These are phyloP conservation scores for Keithomyces neogunnii DNA, from an alignment of 2,329 filamentous ascomycete genomes.

Conservation along the genomic window DNA sequence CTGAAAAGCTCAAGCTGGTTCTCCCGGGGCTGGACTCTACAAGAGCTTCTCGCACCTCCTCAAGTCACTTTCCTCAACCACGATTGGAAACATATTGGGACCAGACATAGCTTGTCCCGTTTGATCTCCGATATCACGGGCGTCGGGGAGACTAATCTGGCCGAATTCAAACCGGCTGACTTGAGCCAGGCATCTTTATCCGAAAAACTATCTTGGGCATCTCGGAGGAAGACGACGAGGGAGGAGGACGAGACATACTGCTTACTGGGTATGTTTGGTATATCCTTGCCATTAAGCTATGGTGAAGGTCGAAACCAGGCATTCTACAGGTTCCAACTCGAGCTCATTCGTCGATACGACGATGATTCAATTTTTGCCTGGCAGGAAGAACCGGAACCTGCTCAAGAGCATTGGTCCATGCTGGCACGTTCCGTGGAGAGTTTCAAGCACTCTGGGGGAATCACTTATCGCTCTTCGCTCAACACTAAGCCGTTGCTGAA, in stretches of 20 bases:
- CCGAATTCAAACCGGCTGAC: too few relatives aligned
- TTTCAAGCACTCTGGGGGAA: too few relatives aligned
- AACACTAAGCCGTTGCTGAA: too few relatives aligned
- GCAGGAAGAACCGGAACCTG: neutral
- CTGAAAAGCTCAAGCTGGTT: constrained; percentile 11
- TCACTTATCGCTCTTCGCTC: too few relatives aligned
- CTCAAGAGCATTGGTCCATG: too few relatives aligned
- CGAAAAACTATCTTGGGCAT: neutral
- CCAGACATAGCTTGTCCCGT: too few relatives aligned
- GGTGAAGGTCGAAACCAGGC: neutral
- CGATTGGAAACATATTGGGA: too few relatives aligned
- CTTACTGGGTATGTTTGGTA: neutral
- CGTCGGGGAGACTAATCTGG: too few relatives aligned
- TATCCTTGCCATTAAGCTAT: neutral
- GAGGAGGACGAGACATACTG: constrained; percentile 1
- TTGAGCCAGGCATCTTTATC: too few relatives aligned
- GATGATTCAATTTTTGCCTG: neutral
- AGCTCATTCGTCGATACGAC: neutral
- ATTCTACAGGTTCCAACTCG: neutral
- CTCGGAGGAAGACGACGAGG: neutral
- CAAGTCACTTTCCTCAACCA: too few relatives aligned
- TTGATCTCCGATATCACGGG: too few relatives aligned
- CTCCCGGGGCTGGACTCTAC: constrained; percentile 17
- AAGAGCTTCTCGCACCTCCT: constrained; percentile 15
- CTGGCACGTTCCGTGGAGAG: too few relatives aligned